Evolutionary conservation across 441 rosid species (phyloP), one percentile per base, ranked within the genome.

Genomic region (Eruca vesicaria): DNA sequence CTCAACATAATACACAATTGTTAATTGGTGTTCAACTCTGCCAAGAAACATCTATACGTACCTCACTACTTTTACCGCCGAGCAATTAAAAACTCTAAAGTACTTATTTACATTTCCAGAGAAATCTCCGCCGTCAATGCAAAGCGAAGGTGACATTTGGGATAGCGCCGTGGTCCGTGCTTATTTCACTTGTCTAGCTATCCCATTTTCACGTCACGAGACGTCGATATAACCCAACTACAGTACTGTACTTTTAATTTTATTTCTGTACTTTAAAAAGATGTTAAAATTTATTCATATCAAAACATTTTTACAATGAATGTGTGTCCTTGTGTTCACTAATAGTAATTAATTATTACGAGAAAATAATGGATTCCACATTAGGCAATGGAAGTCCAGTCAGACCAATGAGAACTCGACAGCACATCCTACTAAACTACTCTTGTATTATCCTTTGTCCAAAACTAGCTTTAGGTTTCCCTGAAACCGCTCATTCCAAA

Each of bases 41-140:
- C 29, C 11, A 69, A 69, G 23, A 63, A 38, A 63, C 79, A 69
- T 63, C 71, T 56, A 69, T 20, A 41, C 26, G 36, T 55, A 53
- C 16, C 20, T 53, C 65, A 62, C 79, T 63, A 66, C 78, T 66
- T 29, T 69, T 69, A 62, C 70, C 79, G 74, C 79, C 74, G 66
- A 76, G 21, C 74, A 76, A 53, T 29, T 62, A 75, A 53, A 68
- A 58, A 58, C 63, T 61, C 66, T 21, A 35, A 68, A 68, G 16
- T 52, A 63, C 32, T n/a, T 65, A 32, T 60, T 6, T 28, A 58
- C 50, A 41, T 75, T 38, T 21, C 50, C 76, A 9, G 50, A 62
- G 65, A 67, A 78, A 38, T 75, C 28, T 63, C 84, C 80, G 82
- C 82, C 82, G 82, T 75, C 82, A 75, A 70, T 68, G 10, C 76